A percentile compares a stretch with the other conserved stretches of the same genome.
Conservation (phyloP, 345 rosid species). For the Gossypium longicalyx region DNA sequence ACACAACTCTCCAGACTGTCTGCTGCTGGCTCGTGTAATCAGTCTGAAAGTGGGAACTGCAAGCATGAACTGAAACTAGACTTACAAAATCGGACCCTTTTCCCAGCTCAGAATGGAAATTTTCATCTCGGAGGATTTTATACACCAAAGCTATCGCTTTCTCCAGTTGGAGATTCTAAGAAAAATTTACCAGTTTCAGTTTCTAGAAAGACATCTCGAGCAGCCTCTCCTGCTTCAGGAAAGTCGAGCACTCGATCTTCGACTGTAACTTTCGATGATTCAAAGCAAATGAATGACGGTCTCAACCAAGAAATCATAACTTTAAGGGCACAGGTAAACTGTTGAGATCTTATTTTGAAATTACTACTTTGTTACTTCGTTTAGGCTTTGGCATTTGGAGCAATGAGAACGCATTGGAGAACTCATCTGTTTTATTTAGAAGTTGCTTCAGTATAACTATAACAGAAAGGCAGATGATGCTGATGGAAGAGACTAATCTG, state of each 20-base stretch:
- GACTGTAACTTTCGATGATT: conserved; percentile 42
- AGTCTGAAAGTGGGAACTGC: conserved; percentile 37
- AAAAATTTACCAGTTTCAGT: conserved; percentile 31
- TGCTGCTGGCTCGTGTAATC: conserved; percentile 38
- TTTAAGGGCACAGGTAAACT: conserved; percentile 63
- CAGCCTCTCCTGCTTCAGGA: conserved; percentile 46
- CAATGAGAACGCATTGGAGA: neutral
- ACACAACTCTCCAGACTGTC: conserved; percentile 33
- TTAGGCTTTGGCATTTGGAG: neutral
- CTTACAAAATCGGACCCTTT: conserved; percentile 29
- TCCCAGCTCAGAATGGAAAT: conserved; percentile 34
- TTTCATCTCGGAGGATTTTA: conserved; percentile 32
- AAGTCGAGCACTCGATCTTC: conserved; percentile 43
- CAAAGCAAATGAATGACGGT: conserved; percentile 44
- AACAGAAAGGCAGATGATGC: neutral
- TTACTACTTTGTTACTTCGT: neutral
- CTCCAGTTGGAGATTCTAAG: conserved; percentile 31
- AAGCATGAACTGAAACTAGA: conserved; percentile 28
- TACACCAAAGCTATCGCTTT: conserved; percentile 32
- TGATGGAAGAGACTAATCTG: neutral
- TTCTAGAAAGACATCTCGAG: conserved; percentile 34
- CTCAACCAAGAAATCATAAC: conserved; percentile 46
- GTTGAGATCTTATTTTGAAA: neutral
- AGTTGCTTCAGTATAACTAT: neutral
- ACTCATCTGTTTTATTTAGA: neutral